A percentile compares a stretch with the other conserved stretches of the same genome.
These are phyloP conservation scores for Telopea speciosissima DNA, from an alignment of 177 flowering plant species.

Conservation along the genomic window DNA sequence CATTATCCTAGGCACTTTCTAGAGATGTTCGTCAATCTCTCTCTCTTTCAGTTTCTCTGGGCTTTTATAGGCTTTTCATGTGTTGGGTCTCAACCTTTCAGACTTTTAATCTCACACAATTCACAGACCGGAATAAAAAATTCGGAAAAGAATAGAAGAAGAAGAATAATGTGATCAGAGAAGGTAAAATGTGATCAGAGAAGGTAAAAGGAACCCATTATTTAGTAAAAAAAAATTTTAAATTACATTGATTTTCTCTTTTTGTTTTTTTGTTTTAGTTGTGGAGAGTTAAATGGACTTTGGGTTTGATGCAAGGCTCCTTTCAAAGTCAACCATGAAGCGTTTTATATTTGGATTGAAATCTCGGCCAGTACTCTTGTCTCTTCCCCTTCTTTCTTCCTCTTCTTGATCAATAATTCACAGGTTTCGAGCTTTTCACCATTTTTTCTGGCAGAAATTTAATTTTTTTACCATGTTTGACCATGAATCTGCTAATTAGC, in stretches of 20 bases:
- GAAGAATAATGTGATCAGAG: conserved; percentile 17
- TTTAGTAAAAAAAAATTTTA: not conserved
- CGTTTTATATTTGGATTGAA: conserved; percentile 10
- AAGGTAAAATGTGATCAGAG: no score
- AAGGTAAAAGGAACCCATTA: not conserved
- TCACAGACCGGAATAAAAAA: not conserved
- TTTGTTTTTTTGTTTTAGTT: not conserved
- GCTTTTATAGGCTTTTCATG: not conserved
- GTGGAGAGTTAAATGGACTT: conserved; percentile 22
- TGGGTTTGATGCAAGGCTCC: conserved; percentile 21
- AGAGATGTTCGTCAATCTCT: not conserved
- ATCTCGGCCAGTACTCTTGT: not conserved
- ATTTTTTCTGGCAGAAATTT: not conserved
- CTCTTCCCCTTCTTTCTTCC: no score
- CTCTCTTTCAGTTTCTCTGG: not conserved
- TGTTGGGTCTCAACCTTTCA: not conserved
- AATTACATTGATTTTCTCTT: not conserved
- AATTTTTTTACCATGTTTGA: not conserved
- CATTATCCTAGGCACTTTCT: not conserved
- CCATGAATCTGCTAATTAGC: not conserved
- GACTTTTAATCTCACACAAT: not conserved
- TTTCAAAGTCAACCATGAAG: conserved; percentile 30
- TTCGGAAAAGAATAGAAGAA: conserved; percentile 20
- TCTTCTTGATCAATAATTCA: not conserved
- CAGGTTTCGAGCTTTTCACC: not conserved